Percentiles rank a stretch among this genome's conserved stretches.
phyloP scores from a whole-genome alignment of 2,329 filamentous ascomycete genomes.

The Emergomyces orientalis region DNA sequence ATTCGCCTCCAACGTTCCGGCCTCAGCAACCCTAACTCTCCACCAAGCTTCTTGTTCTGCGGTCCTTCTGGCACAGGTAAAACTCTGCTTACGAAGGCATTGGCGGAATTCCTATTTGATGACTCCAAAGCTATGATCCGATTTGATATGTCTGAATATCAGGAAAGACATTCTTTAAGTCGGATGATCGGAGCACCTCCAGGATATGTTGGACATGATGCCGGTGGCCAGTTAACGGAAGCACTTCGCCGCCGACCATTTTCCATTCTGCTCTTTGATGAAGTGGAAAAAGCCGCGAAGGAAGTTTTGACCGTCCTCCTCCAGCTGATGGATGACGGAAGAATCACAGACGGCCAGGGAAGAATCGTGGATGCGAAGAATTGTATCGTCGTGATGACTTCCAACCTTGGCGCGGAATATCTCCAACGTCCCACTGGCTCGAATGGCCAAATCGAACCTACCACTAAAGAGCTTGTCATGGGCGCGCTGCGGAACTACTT shows the following conservation, averaged over 20 bases:
- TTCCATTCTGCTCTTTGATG: slow-evolving; percentile 94
- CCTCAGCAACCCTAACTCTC: slow-evolving; percentile 89
- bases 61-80: slow-evolving; percentile 98
- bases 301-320: slow-evolving; percentile 92
- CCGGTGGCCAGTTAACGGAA: slow-evolving; percentile 92
- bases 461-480: slow-evolving; percentile 84
- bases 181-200: slow-evolving; percentile 97
- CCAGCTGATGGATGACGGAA: slow-evolving; percentile 99
- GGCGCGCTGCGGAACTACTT: slow-evolving; percentile 88
- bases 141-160: slow-evolving; percentile 99
- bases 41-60: slow-evolving; percentile 96
- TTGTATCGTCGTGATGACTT: slow-evolving; percentile 99
- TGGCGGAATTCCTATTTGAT: slow-evolving; percentile 97
- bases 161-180: slow-evolving; percentile 89
- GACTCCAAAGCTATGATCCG: slow-evolving; percentile 96
- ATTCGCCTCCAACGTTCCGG: slow-evolving; percentile 93
- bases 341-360: slow-evolving; percentile 96
- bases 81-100: slow-evolving; percentile 89
- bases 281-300: slow-evolving; percentile 97
- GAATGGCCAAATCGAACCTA: slow-evolving; percentile 76
- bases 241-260: slow-evolving; percentile 88
- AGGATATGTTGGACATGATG: slow-evolving; percentile 92
- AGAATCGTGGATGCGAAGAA: slow-evolving; percentile 91
- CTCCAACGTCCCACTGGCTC: slow-evolving; percentile 68
- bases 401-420: slow-evolving; percentile 89